A percentile compares a stretch with the other conserved stretches of the same genome.
Evolutionary conservation across 2,329 filamentous ascomycete genomes (phyloP).

Genomic region (Pyricularia grisea): DNA sequence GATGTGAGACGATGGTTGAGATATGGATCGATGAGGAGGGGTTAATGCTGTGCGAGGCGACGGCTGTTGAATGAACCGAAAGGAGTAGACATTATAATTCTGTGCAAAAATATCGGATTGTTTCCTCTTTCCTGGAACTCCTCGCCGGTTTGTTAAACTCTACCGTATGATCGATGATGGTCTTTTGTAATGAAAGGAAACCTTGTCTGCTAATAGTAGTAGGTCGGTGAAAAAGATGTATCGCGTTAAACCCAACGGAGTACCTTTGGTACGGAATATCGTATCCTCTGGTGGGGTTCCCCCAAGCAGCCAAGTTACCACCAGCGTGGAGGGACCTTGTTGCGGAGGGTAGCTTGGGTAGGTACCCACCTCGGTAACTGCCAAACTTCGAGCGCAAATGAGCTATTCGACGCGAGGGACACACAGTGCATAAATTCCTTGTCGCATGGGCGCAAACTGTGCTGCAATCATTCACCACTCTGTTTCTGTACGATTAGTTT

Average conservation of each 20-base stretch:
- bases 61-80: neutral
- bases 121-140: neutral
- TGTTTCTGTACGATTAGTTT: neutral
- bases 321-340: neutral
- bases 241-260: neutral
- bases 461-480: neutral
- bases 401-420: neutral
- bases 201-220: no score
- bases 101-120: neutral
- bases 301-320: no score
- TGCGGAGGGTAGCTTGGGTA: neutral
- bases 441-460: neutral
- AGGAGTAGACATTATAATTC: neutral
- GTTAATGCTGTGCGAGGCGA: neutral
- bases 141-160: neutral
- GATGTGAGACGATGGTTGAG: neutral
- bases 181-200: neutral
- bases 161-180: neutral
- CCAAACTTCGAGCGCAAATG: neutral
- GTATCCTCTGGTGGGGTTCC: neutral
- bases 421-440: neutral
- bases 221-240: neutral
- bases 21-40: neutral
- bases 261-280: neutral
- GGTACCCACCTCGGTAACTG: neutral